A percentile compares a stretch with the other conserved stretches of the same genome.
Conservation (phyloP, 73 alveolate genomes). For the Paramecium biaurelia region DNA sequence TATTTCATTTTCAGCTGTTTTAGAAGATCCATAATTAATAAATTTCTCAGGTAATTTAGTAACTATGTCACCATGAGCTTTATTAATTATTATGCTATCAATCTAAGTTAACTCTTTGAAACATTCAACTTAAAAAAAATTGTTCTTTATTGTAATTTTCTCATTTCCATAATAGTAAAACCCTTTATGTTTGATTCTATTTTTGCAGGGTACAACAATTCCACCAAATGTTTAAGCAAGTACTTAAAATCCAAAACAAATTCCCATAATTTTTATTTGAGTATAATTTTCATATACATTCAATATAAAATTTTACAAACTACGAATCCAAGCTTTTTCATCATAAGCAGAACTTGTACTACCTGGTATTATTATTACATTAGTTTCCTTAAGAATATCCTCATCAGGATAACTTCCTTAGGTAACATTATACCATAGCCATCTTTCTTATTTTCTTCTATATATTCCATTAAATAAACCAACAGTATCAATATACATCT, state of each 20-base stretch:
- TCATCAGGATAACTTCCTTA: slow-evolving; percentile 4
- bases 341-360: slow-evolving; percentile 40
- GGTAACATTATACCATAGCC: neutral
- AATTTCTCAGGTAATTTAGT: neutral
- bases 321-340: neutral
- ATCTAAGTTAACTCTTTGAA: neutral
- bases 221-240: slow-evolving; percentile 10
- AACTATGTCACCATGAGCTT: slow-evolving; percentile 33
- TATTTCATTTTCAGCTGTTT: neutral
- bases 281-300: neutral
- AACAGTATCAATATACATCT: slow-evolving; percentile 12
- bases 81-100: neutral
- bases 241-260: slow-evolving; percentile 26
- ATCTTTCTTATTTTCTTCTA: slow-evolving; percentile 19
- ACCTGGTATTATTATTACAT: slow-evolving; percentile 7
- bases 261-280: slow-evolving; percentile 17
- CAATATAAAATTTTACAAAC: neutral
- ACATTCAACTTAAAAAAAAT: neutral
- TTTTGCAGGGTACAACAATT: neutral
- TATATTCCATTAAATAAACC: slow-evolving; percentile 25
- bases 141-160: neutral
- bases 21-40: slow-evolving; percentile 31
- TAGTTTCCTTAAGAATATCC: neutral
- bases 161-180: slow-evolving; percentile 25
- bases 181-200: neutral